Conservation (phyloP, 768 basidiomycete genomes). For the Lactarius indigo region DNA sequence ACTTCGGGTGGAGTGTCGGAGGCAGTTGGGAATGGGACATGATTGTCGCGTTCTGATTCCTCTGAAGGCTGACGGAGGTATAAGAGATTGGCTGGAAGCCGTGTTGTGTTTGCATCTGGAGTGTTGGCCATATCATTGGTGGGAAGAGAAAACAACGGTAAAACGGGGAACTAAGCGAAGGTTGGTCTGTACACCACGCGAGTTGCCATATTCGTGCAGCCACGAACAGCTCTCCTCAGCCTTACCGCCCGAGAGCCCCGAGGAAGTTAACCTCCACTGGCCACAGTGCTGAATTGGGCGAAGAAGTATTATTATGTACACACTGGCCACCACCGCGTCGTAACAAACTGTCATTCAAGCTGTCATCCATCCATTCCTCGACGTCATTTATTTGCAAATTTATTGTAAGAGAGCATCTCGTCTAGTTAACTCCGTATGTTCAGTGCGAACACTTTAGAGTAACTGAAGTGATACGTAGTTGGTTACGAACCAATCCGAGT, state of each 20-base stretch:
- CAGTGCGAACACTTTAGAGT: neutral
- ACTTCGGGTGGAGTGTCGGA: neutral
- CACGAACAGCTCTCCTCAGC: conserved; percentile 2
- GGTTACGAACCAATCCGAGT: neutral
- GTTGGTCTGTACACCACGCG: neutral
- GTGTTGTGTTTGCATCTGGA: neutral
- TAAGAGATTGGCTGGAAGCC: neutral
- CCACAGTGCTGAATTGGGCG: too few species aligned
- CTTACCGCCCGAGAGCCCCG: neutral
- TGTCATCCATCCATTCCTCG: neutral
- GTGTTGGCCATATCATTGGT: neutral
- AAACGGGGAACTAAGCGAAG: neutral
- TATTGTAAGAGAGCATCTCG: neutral
- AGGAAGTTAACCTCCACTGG: neutral
- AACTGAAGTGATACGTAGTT: neutral
- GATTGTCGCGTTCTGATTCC: neutral
- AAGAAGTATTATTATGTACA: too few species aligned
- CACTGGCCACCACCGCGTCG: neutral
- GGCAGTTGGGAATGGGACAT: neutral
- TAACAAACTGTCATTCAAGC: neutral
- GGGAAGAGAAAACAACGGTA: neutral
- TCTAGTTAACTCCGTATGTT: neutral
- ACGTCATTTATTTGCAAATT: neutral
- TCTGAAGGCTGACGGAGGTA: conserved; percentile 10
- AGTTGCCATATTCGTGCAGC: conserved; percentile 20